These are phyloP conservation scores for Mycena citricolor DNA, from an alignment of 1,284 basidiomycete species.

Conservation along the genomic window DNA sequence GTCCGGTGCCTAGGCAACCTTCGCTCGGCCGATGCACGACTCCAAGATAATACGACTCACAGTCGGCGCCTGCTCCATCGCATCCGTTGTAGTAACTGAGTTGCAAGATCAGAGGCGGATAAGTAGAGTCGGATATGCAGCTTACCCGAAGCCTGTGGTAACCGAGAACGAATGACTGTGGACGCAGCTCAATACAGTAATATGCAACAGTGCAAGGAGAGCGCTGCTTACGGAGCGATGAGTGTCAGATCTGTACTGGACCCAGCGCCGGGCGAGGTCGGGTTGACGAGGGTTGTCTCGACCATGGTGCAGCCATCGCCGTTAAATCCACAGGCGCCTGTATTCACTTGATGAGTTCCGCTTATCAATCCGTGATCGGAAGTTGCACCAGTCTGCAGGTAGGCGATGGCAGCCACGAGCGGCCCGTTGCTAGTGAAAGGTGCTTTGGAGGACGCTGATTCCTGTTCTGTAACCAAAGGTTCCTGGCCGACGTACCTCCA, in stretches of 20 bases:
- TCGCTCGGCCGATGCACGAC: no score
- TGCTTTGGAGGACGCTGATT: not conserved
- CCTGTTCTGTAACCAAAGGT: slow-evolving; percentile 1
- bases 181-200: not conserved
- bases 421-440: slow-evolving; percentile 37
- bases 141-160: slow-evolving; percentile 40
- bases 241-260: slow-evolving; percentile 47
- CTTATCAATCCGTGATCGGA: not conserved
- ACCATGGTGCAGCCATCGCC: slow-evolving; percentile 44
- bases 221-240: slow-evolving; percentile 39
- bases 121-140: not conserved
- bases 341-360: not conserved
- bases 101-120: not conserved
- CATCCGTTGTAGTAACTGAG: slow-evolving; percentile 42
- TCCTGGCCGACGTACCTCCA: slow-evolving; percentile 21
- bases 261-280: slow-evolving; percentile 35
- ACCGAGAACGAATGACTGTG: slow-evolving; percentile 39
- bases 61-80: slow-evolving; percentile 38
- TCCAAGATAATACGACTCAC: no score
- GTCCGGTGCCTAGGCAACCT: slow-evolving; percentile 14
- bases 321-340: slow-evolving; percentile 40
- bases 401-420: slow-evolving; percentile 39
- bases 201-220: not conserved
- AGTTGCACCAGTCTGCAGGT: slow-evolving; percentile 37
- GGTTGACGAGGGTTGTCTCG: slow-evolving; percentile 43